A percentile compares a stretch with the other conserved stretches of the same genome.
Conservation (phyloP, 2,329 filamentous ascomycete genomes). For the Pyrenophora teres region DNA sequence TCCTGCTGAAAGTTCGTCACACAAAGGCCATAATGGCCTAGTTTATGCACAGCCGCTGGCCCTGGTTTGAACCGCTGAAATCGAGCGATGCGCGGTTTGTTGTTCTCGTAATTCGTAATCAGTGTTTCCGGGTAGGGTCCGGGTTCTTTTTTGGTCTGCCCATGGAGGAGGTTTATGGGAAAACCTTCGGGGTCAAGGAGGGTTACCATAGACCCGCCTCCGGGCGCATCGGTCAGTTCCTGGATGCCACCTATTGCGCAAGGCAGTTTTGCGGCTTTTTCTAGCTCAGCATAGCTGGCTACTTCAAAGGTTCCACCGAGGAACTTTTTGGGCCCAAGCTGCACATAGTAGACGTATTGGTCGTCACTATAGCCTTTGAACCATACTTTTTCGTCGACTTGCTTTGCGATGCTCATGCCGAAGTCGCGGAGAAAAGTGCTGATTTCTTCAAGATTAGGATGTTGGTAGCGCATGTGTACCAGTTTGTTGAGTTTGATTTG, state of each 20-base stretch:
- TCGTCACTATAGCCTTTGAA: conserved; percentile 66
- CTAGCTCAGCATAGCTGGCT: conserved; percentile 60
- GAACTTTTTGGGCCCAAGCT: conserved; percentile 58
- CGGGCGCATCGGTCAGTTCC: conserved; percentile 57
- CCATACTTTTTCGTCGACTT: conserved; percentile 52
- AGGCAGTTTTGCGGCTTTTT: conserved; percentile 54
- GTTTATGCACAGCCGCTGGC: conserved; percentile 56
- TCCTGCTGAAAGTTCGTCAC: conserved; percentile 46
- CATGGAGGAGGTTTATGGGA: conserved; percentile 62
- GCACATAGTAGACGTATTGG: conserved; percentile 63
- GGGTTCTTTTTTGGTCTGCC: conserved; percentile 54
- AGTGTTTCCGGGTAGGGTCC: conserved; percentile 56
- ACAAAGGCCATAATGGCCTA: conserved; percentile 56
- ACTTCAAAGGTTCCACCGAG: conserved; percentile 64
- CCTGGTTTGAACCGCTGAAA: conserved; percentile 60
- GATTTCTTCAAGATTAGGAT: conserved; percentile 56
- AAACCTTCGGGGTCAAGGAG: conserved; percentile 58
- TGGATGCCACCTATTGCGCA: conserved; percentile 54
- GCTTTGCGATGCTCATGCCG: conserved; percentile 43
- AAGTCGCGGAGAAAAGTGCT: conserved; percentile 51
- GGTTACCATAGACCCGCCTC: conserved; percentile 58
- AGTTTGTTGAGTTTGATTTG: conserved; percentile 56
- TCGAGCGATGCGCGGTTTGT: conserved; percentile 54
- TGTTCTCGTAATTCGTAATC: conserved; percentile 48
- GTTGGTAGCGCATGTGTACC: conserved; percentile 60